Conservation (phyloP, 805 yeast species). For the Yarrowia keelungensis region DNA sequence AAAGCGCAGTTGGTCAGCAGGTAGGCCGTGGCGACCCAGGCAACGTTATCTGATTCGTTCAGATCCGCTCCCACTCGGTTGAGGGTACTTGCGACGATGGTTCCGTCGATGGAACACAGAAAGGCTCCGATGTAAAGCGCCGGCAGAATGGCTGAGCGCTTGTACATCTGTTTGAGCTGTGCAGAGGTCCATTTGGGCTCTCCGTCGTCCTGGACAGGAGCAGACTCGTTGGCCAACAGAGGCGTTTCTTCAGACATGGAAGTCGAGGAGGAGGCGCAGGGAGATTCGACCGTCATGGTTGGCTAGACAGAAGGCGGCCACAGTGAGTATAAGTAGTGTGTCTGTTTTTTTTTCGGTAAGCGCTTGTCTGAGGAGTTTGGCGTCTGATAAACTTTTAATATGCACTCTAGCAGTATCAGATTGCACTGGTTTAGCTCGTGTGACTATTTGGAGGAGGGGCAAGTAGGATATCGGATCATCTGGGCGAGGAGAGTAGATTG, state of each 20-base stretch:
- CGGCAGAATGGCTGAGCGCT: constrained; percentile 23
- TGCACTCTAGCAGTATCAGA: neutral
- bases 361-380: neutral
- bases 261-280: constrained; percentile 7
- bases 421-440: neutral
- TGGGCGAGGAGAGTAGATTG: neutral
- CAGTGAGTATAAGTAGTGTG: neutral
- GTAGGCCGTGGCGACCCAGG: constrained; percentile 75
- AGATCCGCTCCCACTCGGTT: constrained; percentile 58
- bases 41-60: constrained; percentile 56
- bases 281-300: constrained; percentile 4
- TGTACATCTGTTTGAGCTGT: constrained; percentile 32
- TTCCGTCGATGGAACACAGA: constrained; percentile 57
- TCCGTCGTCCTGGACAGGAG: neutral
- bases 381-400: constrained; percentile 1
- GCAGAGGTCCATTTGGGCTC: constrained; percentile 10
- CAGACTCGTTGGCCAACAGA: constrained; percentile 9
- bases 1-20: constrained; percentile 69
- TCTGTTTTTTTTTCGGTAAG: neutral
- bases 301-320: neutral
- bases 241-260: constrained; percentile 25
- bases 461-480: no score
- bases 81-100: constrained; percentile 59
- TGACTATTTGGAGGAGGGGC: neutral
- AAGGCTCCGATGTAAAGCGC: constrained; percentile 44